These are phyloP conservation scores for Paspalum notatum DNA, from an alignment of 176 grass and related monocot species.

Conservation along the genomic window DNA sequence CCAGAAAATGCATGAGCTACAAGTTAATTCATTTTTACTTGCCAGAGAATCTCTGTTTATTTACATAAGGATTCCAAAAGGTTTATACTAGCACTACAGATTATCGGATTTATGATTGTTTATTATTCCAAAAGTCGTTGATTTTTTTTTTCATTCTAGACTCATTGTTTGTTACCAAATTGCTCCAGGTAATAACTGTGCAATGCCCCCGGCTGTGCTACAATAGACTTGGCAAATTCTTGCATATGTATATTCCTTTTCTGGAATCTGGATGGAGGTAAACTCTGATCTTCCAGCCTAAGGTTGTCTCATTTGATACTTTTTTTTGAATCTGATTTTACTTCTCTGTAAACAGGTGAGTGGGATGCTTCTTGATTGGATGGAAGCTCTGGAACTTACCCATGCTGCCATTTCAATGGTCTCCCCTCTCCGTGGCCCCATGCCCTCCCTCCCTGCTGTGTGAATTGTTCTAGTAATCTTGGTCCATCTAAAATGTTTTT, in stretches of 20 bases:
- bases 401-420: conserved; percentile 95
- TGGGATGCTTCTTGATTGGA: conserved; percentile 81
- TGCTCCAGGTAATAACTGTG: conserved; percentile 77
- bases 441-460: not conserved
- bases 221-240: conserved; percentile 83
- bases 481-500: conserved; percentile 23
- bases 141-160: conserved; percentile 31
- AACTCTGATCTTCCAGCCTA: conserved; percentile 5
- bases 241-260: conserved; percentile 80
- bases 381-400: conserved; percentile 76
- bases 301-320: not conserved
- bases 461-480: conserved; percentile 2
- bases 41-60: conserved; percentile 71
- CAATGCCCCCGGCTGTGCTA: conserved; percentile 72
- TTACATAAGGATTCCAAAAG: conserved; percentile 77
- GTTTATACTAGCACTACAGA: conserved; percentile 35
- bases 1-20: conserved; percentile 76
- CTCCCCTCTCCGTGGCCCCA: conserved; percentile 7
- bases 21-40: conserved; percentile 78
- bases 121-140: conserved; percentile 3
- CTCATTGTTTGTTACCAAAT: conserved; percentile 25
- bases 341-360: conserved; percentile 50
- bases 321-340: conserved; percentile 28
- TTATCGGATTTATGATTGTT: conserved; percentile 6
- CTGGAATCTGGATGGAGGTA: conserved; percentile 67